Conservation (phyloP, 2,329 filamentous ascomycete genomes). For the Talaromyces sp. region DNA sequence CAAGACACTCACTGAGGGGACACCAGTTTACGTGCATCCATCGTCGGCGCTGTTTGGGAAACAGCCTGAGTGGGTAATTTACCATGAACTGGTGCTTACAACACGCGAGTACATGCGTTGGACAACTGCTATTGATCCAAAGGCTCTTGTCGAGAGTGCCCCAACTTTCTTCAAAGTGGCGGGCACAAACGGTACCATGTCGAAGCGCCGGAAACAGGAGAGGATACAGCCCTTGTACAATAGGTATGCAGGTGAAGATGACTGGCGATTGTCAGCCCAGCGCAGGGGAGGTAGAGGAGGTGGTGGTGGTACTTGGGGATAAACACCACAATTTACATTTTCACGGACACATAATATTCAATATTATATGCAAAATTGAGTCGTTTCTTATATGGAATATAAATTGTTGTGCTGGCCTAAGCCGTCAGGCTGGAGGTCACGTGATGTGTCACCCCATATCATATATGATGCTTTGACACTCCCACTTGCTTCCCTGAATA, state of each 20-base stretch:
- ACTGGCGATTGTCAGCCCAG: not conserved
- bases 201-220: not conserved
- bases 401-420: not conserved
- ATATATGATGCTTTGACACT: not conserved
- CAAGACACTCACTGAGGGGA: not conserved
- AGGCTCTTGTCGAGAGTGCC: no score
- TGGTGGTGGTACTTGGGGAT: not conserved
- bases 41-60: not conserved
- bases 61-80: not conserved
- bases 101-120: not conserved
- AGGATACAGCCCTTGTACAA: not conserved
- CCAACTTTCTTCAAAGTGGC: not conserved
- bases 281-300: not conserved
- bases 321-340: not conserved
- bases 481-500: no score
- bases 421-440: no score
- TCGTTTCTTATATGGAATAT: not conserved
- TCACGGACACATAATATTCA: not conserved
- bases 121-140: no score
- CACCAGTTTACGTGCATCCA: not conserved
- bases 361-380: not conserved
- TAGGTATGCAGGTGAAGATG: not conserved
- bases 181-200: not conserved
- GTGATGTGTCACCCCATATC: not conserved
- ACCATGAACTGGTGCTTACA: not conserved